phyloP scores from a whole-genome alignment of 1,139 yeast species.

The Hyphopichia khmerensis region DNA sequence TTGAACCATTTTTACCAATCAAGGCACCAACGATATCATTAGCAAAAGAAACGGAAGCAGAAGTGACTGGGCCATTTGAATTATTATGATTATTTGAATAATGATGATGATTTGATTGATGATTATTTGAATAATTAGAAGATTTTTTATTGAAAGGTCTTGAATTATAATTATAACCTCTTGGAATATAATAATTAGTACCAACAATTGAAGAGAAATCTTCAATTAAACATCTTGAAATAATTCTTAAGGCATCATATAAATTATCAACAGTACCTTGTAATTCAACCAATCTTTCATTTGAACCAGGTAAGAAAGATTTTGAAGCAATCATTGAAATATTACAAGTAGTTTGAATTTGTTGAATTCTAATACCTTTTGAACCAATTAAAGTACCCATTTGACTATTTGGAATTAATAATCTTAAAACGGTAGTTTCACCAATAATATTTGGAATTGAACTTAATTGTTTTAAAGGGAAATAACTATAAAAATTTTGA shows the following conservation, averaged over 20 bases:
- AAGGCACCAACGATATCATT: constrained; percentile 88
- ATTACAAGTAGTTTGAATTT: constrained; percentile 66
- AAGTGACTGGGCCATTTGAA: constrained; percentile 9
- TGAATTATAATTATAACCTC: constrained; percentile 19
- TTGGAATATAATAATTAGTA: constrained; percentile 65
- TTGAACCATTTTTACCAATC: constrained; percentile 82
- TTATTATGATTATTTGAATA: constrained; percentile 5
- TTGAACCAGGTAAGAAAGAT: constrained; percentile 78
- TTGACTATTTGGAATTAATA: constrained; percentile 80
- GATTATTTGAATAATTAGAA: constrained; percentile 9
- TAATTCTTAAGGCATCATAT: constrained; percentile 55
- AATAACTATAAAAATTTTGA: constrained; percentile 44
- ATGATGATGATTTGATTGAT: constrained; percentile 5
- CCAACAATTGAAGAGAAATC: constrained; percentile 69
- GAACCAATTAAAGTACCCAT: constrained; percentile 91
- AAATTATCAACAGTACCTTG: constrained; percentile 77
- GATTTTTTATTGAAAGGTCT: constrained; percentile 14
- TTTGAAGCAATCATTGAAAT: constrained; percentile 89
- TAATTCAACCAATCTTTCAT: constrained; percentile 84
- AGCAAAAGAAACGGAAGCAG: constrained; percentile 57
- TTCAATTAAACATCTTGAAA: constrained; percentile 72
- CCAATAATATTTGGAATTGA: constrained; percentile 51
- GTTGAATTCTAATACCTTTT: constrained; percentile 78
- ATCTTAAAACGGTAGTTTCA: constrained; percentile 58
- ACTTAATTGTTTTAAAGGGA: constrained; percentile 63